These are phyloP conservation scores for Annulohypoxylon maeteangense DNA, from an alignment of 495 filamentous ascomycete genomes.

Conservation along the genomic window DNA sequence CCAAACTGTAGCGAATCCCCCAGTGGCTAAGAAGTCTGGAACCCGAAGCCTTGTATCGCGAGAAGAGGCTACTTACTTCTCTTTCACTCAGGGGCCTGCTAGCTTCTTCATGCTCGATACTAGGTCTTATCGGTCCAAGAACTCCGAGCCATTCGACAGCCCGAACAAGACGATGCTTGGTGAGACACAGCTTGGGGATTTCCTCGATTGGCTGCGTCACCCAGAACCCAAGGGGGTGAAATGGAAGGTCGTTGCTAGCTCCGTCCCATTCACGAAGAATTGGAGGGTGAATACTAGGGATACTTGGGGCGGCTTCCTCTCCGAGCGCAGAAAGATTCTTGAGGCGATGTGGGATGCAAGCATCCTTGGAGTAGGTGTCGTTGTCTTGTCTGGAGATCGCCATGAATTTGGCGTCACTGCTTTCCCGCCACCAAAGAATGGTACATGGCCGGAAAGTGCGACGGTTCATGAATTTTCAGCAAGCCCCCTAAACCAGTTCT, in stretches of 20 bases:
- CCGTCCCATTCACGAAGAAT: conserved; percentile 95
- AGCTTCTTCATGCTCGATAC: conserved; percentile 96
- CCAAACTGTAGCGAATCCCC: conserved; percentile 85
- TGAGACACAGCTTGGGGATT: conserved; percentile 75
- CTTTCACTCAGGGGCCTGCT: conserved; percentile 87
- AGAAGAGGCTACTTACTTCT: conserved; percentile 77
- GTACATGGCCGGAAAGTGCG: conserved; percentile 65
- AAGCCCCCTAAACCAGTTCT: conserved; percentile 92
- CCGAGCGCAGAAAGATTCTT: conserved; percentile 80
- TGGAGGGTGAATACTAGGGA: conserved; percentile 86
- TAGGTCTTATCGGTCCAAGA: conserved; percentile 79
- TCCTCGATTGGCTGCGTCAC: conserved; percentile 77
- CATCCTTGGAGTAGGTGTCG: conserved; percentile 75
- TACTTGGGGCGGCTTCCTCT: conserved; percentile 91
- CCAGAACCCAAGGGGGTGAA: conserved; percentile 78
- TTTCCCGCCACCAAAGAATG: conserved; percentile 75
- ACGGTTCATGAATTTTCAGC: conserved; percentile 89
- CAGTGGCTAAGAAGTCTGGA: conserved; percentile 60
- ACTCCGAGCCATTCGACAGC: conserved; percentile 59
- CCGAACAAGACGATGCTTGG: conserved; percentile 88
- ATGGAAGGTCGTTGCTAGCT: conserved; percentile 92
- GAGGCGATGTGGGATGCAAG: conserved; percentile 90
- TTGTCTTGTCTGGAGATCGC: conserved; percentile 87
- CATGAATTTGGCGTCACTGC: conserved; percentile 95
- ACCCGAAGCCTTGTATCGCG: conserved; percentile 47